Base-by-base conservation (phyloP, 2,329 filamentous ascomycete genomes). In the Curvularia sp. region DNA sequence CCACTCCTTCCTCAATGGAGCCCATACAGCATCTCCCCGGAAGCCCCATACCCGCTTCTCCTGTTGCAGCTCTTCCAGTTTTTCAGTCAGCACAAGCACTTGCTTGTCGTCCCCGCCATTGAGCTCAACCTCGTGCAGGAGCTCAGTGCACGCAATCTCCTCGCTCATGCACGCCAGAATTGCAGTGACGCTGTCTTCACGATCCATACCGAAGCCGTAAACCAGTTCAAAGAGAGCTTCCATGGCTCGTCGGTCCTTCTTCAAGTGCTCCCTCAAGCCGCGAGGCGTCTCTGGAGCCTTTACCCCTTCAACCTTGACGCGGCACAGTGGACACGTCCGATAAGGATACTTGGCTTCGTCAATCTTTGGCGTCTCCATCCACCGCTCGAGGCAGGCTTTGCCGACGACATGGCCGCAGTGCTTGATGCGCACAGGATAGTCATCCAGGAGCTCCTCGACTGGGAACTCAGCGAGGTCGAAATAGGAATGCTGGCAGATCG, bases 371-470 rank as follows among this genome's bases (percentile, higher is more conserved):
- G 65, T 68, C 3, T 46, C 15, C 63, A 70, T 67, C 69, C 68
- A 72, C 26, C 53, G 55, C 53, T 68, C 65, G 5, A 72, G 60
- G 49, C 69, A 72, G 0, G 50, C 22, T 33, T 68, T 72, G 4
- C 69, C 69, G 5, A 70, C 42, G 15, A 69, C 28, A 44, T 72
- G 69, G 2, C 69, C 68, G 33, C 69, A 72, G 49, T 68, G 52
- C 33, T 70, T 72, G 50, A 72, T 70, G 2, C 64, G 62, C 2
- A 69, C 64, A 7, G 68, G 66, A 28, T 60, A 70, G 52, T 72
- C 69, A 15, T 59, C 57, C 0, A 72, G 48, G 2, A 69, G 54
- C 2, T 67, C 62, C 9, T 58, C 22, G 7, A 62, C 43, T 0
- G 59, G 28, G 46, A 58, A 66, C 1, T 51, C 49, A 2, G 44